Conservation (phyloP, 164 flowering plant genomes). For the Stephania cephalantha region DNA sequence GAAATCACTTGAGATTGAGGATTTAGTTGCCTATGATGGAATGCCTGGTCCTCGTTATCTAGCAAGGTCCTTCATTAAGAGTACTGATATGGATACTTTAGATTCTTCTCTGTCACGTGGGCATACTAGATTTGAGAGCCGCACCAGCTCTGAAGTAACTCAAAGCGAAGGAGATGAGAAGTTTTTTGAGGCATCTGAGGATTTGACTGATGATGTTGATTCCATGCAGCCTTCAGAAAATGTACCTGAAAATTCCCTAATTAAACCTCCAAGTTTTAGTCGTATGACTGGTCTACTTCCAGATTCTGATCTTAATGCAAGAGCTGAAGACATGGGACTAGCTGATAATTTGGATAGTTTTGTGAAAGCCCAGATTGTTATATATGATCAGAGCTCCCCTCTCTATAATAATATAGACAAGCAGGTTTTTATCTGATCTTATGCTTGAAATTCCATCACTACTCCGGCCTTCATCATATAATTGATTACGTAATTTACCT, state of each 20-base stretch:
- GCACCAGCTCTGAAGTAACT: constrained; percentile 26
- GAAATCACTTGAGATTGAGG: constrained; percentile 88
- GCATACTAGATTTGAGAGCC: constrained; percentile 21
- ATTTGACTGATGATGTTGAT: constrained; percentile 51
- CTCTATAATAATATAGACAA: constrained; percentile 61
- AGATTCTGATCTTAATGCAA: constrained; percentile 24
- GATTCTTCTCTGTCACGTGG: constrained; percentile 22
- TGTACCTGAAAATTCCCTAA: constrained; percentile 21
- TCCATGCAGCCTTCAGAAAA: constrained; percentile 18
- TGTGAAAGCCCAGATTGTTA: constrained; percentile 87
- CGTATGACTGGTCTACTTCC: constrained; percentile 70
- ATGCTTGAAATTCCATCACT: constrained; percentile 3
- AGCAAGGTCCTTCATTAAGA: constrained; percentile 71
- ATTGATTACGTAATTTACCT: constrained; percentile 7
- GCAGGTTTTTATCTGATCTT: constrained; percentile 31
- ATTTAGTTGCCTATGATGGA: constrained; percentile 45
- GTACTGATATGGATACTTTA: constrained; percentile 15
- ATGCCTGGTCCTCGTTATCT: constrained; percentile 44
- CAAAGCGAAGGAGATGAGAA: constrained; percentile 70
- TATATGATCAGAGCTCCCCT: constrained; percentile 63
- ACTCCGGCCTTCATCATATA: background rate
- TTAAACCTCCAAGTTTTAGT: constrained; percentile 55
- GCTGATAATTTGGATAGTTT: constrained; percentile 58
- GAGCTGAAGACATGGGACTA: constrained; percentile 23
- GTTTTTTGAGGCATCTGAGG: constrained; percentile 85